Evolutionary conservation across 2,329 filamentous ascomycete genomes (phyloP).

Genomic region (Fusarium nelsonii): DNA sequence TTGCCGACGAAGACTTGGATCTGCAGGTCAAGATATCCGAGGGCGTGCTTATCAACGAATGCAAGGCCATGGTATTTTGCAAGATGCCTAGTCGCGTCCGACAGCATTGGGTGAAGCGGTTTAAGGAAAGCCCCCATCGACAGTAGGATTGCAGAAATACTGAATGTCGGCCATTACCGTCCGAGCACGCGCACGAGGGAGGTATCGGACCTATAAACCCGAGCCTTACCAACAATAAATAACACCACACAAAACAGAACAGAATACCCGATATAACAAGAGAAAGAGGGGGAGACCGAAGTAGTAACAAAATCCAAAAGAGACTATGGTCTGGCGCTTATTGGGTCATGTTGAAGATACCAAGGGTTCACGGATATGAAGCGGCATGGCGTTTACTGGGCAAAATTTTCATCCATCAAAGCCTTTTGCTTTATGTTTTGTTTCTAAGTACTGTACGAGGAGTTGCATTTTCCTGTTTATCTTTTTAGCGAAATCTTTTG

Average conservation of each 20-base stretch:
- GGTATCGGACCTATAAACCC: background rate
- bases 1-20: conserved; percentile 68
- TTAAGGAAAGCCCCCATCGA: conserved; percentile 56
- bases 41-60: conserved; percentile 68
- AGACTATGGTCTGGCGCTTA: conserved; percentile 43
- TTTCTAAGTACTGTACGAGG: conserved; percentile 10
- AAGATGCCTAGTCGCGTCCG: conserved; percentile 68
- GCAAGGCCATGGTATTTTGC: conserved; percentile 72
- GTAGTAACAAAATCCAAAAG: conserved; percentile 11
- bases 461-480: conserved; percentile 19
- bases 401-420: conserved; percentile 27
- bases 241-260: conserved; percentile 17
- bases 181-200: background rate
- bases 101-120: conserved; percentile 67
- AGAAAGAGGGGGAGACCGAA: conserved; percentile 2
- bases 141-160: background rate
- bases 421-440: background rate
- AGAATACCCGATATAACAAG: conserved; percentile 4
- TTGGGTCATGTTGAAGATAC: conserved; percentile 44
- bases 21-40: conserved; percentile 71
- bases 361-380: conserved; percentile 43
- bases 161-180: background rate
- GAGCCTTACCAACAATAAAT: conserved; percentile 2
- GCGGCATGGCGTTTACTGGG: conserved; percentile 38
- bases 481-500: conserved; percentile 28